Conservation (phyloP, 1,284 basidiomycete genomes). For the Trametes polyzona region DNA sequence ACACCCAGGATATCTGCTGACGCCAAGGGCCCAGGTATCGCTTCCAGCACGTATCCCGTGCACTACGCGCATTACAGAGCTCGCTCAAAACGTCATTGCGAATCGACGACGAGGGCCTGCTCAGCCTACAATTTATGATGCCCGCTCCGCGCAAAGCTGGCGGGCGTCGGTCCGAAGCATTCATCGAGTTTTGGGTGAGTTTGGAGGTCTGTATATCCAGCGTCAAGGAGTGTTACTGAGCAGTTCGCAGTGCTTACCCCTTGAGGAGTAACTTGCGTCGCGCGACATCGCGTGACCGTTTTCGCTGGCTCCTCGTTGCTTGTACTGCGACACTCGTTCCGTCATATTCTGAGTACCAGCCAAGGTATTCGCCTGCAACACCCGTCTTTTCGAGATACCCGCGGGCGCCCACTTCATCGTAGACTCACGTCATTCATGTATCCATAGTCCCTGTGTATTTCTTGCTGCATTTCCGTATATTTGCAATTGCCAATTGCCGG, state of each 20-base stretch:
- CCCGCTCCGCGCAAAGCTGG: conserved; percentile 58
- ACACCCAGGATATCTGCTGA: background rate
- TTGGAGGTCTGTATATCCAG: no score
- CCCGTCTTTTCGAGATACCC: no score
- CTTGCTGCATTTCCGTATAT: conserved; percentile 5
- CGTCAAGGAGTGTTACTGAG: conserved; percentile 1
- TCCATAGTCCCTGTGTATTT: conserved; percentile 12
- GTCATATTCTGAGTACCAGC: no score
- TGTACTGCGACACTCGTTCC: background rate
- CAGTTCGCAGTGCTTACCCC: conserved; percentile 49
- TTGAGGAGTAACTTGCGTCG: conserved; percentile 45
- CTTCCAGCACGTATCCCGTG: conserved; percentile 71
- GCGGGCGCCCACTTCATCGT: no score
- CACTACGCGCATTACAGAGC: conserved; percentile 73
- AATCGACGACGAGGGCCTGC: conserved; percentile 78
- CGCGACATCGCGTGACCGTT: background rate
- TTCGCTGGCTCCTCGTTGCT: background rate
- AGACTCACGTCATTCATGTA: no score
- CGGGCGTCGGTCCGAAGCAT: conserved; percentile 55
- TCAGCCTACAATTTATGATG: conserved; percentile 89
- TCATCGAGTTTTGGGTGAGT: conserved; percentile 85
- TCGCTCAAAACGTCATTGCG: conserved; percentile 87
- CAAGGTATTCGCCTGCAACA: no score
- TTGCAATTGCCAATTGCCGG: no score
- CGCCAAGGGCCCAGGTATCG: conserved; percentile 65